These are phyloP conservation scores for Aspergillus fumigatiaffinis DNA, from an alignment of 2,329 filamentous ascomycete species.

Conservation along the genomic window DNA sequence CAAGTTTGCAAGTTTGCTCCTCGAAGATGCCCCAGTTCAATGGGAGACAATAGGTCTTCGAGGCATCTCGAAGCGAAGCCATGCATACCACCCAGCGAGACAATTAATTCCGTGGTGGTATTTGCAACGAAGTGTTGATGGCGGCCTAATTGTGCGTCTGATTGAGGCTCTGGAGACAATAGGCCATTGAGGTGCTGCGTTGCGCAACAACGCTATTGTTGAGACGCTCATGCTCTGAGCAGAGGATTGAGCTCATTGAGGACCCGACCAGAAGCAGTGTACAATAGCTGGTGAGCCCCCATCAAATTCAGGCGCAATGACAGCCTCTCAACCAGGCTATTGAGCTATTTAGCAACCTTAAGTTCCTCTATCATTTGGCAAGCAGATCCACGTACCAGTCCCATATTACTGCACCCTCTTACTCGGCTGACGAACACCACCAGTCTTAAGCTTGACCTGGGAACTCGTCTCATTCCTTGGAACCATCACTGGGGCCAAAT, in stretches of 20 bases:
- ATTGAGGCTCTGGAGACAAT: neutral
- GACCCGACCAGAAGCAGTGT: neutral
- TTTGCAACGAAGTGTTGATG: neutral
- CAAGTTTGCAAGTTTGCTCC: neutral
- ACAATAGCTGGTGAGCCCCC: neutral
- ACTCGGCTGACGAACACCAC: neutral
- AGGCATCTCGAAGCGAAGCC: neutral
- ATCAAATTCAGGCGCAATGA: neutral
- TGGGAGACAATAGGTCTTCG: neutral
- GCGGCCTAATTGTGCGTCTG: neutral
- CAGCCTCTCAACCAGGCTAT: neutral
- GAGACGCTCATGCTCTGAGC: neutral
- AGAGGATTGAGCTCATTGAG: neutral
- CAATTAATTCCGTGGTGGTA: neutral
- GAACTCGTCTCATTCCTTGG: neutral
- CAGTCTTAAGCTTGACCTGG: neutral
- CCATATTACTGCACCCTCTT: neutral
- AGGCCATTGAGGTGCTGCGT: neutral
- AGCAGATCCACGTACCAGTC: neutral
- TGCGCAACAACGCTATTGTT: neutral
- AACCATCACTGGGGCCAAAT: neutral
- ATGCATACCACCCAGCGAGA: neutral
- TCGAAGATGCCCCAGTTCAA: neutral
- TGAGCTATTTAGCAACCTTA: neutral
- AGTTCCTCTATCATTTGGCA: neutral